Evolutionary conservation across 2,329 filamentous ascomycete species (phyloP), one percentile per base, ranked within the genome.

Genomic region (Cercospora citrullina): DNA sequence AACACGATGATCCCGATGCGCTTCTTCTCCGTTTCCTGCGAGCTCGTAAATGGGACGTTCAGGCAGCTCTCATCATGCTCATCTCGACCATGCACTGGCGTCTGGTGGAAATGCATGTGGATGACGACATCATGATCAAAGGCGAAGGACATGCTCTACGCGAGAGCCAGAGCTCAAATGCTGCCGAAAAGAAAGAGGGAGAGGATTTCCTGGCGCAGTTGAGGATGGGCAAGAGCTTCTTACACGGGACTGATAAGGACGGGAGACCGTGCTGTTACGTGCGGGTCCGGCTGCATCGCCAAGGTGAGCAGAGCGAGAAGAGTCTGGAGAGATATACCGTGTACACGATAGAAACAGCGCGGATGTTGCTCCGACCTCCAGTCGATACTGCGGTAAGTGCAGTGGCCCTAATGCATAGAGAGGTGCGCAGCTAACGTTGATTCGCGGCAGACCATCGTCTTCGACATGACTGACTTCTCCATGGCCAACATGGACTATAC

Each of bases 401-500:
- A 10, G 61, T 3, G 36, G 16, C 3, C 30, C 28, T 31, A 55
- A 48, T n/a, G 30, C 18, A 36, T 9, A 6, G 5, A 39, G 26
- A n/a, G n/a, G 21, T 10, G 18, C 60, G 39, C n/a, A 39, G 23
- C 61, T 64, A 31, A 64, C 48, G 6, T 36, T 9, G 16, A 14
- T 39, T 28, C 4, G 23, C 23, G 28, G 23, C 68, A 96, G 92
- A 95, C 92, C 51, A 88, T 99, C 71, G 82, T 99, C 58, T 99
- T 99, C 77, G 95, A 99, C 79, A 94, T 99, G 92, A 96, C 92
- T 7, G 88, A 90, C 70, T 98, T 98, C 79, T 91, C 91, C 18
- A 85, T 98, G 82, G 90, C 94, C 16, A 99, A 99, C 80, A 98
- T 99, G 95, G 95, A 99, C 79, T 98, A 98, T 79, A 88, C 91